These are phyloP conservation scores for Capronia coronata DNA, from an alignment of 2,329 filamentous ascomycete species.

Conservation along the genomic window DNA sequence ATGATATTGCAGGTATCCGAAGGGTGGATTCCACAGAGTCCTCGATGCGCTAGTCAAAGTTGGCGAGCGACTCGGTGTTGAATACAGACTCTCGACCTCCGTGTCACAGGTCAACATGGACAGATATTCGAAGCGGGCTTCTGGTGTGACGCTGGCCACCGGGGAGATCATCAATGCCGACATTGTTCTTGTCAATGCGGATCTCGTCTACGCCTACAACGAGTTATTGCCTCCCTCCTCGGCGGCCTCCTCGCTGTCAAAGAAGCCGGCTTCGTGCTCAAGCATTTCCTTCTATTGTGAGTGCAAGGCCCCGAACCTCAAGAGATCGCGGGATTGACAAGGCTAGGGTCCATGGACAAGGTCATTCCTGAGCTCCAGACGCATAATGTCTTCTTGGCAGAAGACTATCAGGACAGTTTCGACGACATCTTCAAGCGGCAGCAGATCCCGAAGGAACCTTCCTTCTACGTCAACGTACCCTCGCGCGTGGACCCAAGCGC, in stretches of 20 bases:
- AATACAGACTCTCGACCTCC: constrained; percentile 55
- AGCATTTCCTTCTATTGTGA: constrained; percentile 67
- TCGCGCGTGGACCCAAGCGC: constrained; percentile 62
- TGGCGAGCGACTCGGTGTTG: constrained; percentile 55
- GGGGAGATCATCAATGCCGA: constrained; percentile 58
- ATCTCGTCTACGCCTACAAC: constrained; percentile 68
- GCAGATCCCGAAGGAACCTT: constrained; percentile 59
- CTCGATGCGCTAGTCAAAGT: constrained; percentile 59
- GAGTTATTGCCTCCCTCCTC: constrained; percentile 56
- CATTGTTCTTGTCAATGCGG: constrained; percentile 64
- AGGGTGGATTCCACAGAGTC: constrained; percentile 63
- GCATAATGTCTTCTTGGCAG: constrained; percentile 73
- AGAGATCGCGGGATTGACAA: constrained; percentile 29
- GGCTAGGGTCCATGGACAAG: constrained; percentile 48
- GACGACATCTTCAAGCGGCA: constrained; percentile 68
- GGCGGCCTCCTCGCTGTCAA: constrained; percentile 37
- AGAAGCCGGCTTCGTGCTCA: constrained; percentile 51
- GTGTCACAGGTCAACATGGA: constrained; percentile 52
- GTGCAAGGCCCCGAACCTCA: neutral
- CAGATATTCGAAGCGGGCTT: constrained; percentile 47
- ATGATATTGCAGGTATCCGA: constrained; percentile 30
- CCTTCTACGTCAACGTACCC: constrained; percentile 72
- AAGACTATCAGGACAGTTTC: constrained; percentile 66
- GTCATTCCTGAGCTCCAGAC: constrained; percentile 57
- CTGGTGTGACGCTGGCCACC: constrained; percentile 53